Evolutionary conservation across 805 yeast species (phyloP).

Genomic region (Candida germanica): DNA sequence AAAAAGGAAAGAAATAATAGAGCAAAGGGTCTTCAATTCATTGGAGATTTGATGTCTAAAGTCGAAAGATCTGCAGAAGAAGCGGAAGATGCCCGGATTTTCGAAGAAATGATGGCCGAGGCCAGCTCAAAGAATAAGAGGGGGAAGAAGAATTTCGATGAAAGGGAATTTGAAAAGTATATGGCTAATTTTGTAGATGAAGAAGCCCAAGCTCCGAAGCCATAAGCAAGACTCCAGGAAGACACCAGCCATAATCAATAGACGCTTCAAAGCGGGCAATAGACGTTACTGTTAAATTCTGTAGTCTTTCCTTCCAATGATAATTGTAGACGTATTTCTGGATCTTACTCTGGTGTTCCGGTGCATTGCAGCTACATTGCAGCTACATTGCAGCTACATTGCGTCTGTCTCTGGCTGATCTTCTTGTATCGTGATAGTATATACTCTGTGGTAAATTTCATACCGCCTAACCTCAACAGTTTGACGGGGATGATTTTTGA

Average conservation of each 20-base stretch:
- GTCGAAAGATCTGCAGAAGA: conserved; percentile 81
- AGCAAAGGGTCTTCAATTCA: conserved; percentile 72
- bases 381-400: no score
- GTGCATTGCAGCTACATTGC: no score
- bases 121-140: conserved; percentile 54
- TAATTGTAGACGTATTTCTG: no score
- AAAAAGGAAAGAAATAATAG: conserved; percentile 62
- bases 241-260: background rate
- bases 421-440: no score
- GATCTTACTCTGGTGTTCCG: no score
- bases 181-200: conserved; percentile 17
- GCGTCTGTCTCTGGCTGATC: no score
- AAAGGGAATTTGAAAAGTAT: conserved; percentile 21
- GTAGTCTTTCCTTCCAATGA: no score
- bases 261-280: no score
- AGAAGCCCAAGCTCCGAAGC: background rate
- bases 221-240: background rate
- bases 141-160: conserved; percentile 14
- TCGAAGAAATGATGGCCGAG: conserved; percentile 90
- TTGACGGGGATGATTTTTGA: no score
- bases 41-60: conserved; percentile 66
- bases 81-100: conserved; percentile 86
- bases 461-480: no score
- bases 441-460: no score
- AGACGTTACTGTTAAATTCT: no score